A percentile compares a stretch with the other conserved stretches of the same genome.
These are phyloP conservation scores for Aspergillus affinis DNA, from an alignment of 495 filamentous ascomycete genomes.

Conservation along the genomic window DNA sequence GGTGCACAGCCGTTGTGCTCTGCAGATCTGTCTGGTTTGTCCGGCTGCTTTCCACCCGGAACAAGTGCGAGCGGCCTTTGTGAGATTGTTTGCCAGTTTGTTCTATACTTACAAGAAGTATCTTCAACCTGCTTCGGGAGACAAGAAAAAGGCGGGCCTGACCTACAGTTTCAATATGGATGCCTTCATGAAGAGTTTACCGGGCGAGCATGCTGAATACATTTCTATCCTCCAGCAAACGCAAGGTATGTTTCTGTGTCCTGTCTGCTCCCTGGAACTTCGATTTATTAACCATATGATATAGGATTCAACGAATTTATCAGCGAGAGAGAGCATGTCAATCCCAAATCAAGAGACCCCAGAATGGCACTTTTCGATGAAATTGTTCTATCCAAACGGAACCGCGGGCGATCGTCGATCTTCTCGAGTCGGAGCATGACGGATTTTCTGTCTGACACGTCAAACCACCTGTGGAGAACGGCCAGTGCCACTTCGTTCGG, in stretches of 20 bases:
- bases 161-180: constrained; percentile 95
- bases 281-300: constrained; percentile 9
- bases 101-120: constrained; percentile 95
- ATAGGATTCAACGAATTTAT: constrained; percentile 95
- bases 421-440: constrained; percentile 53
- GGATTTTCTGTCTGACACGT: constrained; percentile 78
- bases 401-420: constrained; percentile 65
- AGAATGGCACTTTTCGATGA: constrained; percentile 89
- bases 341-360: constrained; percentile 55
- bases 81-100: constrained; percentile 88
- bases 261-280: not conserved
- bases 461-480: constrained; percentile 90
- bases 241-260: constrained; percentile 61
- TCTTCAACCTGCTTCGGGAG: constrained; percentile 68
- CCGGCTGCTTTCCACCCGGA: constrained; percentile 87
- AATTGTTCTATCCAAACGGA: constrained; percentile 91
- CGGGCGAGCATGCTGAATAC: constrained; percentile 88
- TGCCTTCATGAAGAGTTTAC: constrained; percentile 85
- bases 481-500: constrained; percentile 71
- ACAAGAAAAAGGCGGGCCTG: constrained; percentile 83
- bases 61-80: constrained; percentile 88
- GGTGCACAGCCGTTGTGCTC: constrained; percentile 79
- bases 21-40: constrained; percentile 81
- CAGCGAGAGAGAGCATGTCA: constrained; percentile 72
- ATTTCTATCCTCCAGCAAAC: constrained; percentile 85